A percentile compares a stretch with the other conserved stretches of the same genome.
Evolutionary conservation across 1,284 basidiomycete species (phyloP).

Genomic region (Phellinidium pouzarii): DNA sequence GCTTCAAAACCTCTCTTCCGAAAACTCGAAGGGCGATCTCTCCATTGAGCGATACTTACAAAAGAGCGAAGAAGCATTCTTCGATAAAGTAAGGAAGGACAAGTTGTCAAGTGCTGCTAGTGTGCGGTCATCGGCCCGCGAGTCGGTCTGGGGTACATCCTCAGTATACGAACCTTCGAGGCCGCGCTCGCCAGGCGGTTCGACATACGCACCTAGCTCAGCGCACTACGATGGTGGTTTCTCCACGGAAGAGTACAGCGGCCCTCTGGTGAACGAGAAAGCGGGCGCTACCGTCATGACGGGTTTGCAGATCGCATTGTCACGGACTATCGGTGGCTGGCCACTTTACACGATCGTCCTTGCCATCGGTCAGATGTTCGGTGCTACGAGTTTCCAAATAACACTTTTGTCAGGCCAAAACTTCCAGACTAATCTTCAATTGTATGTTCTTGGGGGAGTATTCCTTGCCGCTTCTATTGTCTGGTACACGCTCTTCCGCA

Average conservation of each 20-base stretch:
- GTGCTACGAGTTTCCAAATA: constrained; percentile 92
- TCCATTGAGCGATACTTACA: constrained; percentile 87
- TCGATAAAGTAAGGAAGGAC: constrained; percentile 81
- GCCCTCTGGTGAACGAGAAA: constrained; percentile 42
- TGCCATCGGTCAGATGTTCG: constrained; percentile 79
- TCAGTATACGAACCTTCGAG: constrained; percentile 63
- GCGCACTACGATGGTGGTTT: constrained; percentile 24
- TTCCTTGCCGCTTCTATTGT: constrained; percentile 80
- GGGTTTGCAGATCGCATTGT: constrained; percentile 72
- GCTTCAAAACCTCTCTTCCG: constrained; percentile 68
- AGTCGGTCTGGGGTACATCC: constrained; percentile 76
- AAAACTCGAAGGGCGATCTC: constrained; percentile 85
- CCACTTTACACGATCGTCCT: constrained; percentile 87
- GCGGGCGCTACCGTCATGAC: constrained; percentile 66
- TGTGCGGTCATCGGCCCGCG: constrained; percentile 70
- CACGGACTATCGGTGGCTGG: constrained; percentile 75
- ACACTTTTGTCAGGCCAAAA: constrained; percentile 82
- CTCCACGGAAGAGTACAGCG: constrained; percentile 43
- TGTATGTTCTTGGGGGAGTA: constrained; percentile 85
- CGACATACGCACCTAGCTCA: constrained; percentile 35
- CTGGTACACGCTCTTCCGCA: constrained; percentile 88
- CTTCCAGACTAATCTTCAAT: constrained; percentile 71
- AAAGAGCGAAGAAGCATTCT: constrained; percentile 90
- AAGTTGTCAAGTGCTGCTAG: constrained; percentile 75
- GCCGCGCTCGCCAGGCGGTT: constrained; percentile 58